These are phyloP conservation scores for Clausena lansium DNA, from an alignment of 345 rosid genomes.

Conservation along the genomic window DNA sequence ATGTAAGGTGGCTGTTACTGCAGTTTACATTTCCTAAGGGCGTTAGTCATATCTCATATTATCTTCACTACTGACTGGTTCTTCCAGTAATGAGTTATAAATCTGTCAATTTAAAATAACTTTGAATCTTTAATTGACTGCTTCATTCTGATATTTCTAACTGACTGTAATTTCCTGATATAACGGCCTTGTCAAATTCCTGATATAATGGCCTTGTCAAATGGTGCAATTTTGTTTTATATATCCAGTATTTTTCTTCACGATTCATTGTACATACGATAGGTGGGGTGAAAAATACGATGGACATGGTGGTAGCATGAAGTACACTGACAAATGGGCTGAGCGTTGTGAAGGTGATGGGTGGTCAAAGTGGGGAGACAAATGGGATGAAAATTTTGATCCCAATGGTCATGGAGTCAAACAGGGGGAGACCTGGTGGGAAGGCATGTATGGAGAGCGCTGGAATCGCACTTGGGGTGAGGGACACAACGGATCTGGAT, in stretches of 20 bases:
- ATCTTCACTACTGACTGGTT: not conserved
- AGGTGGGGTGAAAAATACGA: slow-evolving; percentile 98
- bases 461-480: slow-evolving; percentile 99
- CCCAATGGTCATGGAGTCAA: slow-evolving; percentile 75
- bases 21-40: not conserved
- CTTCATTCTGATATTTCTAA: not conserved
- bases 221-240: not conserved
- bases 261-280: not conserved
- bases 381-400: slow-evolving; percentile 92
- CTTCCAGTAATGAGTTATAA: not conserved
- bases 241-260: not conserved
- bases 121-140: not conserved
- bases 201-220: not conserved
- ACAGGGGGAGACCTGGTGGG: slow-evolving; percentile 99
- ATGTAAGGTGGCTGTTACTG: not conserved
- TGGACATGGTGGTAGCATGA: slow-evolving; percentile 81
- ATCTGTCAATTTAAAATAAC: not conserved
- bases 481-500: slow-evolving; percentile 81
- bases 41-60: not conserved
- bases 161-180: not conserved
- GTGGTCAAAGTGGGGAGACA: slow-evolving; percentile 98
- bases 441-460: slow-evolving; percentile 70
- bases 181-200: no score
- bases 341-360: slow-evolving; percentile 79
- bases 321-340: slow-evolving; percentile 97